Evolutionary conservation across 495 filamentous ascomycete species (phyloP).

Genomic region (Hamigera avellanea): DNA sequence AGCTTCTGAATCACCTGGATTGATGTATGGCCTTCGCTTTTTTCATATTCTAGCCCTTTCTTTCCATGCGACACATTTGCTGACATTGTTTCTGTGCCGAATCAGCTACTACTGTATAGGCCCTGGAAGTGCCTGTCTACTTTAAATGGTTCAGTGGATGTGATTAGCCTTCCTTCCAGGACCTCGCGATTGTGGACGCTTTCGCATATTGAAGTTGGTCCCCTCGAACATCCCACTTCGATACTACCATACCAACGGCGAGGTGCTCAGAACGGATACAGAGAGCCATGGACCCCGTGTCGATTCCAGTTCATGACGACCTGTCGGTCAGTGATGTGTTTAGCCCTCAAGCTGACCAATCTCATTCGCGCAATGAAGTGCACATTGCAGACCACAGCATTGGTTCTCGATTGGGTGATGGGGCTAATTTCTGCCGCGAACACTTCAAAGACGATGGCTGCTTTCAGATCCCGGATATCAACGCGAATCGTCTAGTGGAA

Average conservation of each 20-base stretch:
- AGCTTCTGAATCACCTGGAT: background rate
- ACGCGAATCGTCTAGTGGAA: constrained; percentile 17
- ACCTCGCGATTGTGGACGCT: too few species aligned
- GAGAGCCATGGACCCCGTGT: constrained; percentile 13
- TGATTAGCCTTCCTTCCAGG: too few species aligned
- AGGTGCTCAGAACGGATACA: too few species aligned
- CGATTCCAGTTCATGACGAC: constrained; percentile 18
- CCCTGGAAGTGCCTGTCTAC: too few species aligned
- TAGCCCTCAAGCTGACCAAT: constrained; percentile 29
- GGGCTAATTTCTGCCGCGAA: constrained; percentile 10
- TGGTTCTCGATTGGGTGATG: constrained; percentile 21
- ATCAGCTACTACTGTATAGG: too few species aligned
- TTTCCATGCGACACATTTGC: too few species aligned
- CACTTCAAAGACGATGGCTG: constrained; percentile 6
- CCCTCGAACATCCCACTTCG: too few species aligned
- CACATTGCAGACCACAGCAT: constrained; percentile 12
- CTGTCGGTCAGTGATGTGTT: constrained; percentile 36
- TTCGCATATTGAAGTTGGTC: too few species aligned
- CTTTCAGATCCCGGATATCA: constrained; percentile 14
- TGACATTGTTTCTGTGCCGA: too few species aligned
- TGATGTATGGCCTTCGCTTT: background rate
- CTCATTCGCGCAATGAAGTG: constrained; percentile 15
- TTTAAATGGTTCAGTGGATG: too few species aligned
- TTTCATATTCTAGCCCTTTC: too few species aligned
- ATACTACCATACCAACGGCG: too few species aligned